Evolutionary conservation across 164 flowering plant species (phyloP).

Genomic region (Piper betle): DNA sequence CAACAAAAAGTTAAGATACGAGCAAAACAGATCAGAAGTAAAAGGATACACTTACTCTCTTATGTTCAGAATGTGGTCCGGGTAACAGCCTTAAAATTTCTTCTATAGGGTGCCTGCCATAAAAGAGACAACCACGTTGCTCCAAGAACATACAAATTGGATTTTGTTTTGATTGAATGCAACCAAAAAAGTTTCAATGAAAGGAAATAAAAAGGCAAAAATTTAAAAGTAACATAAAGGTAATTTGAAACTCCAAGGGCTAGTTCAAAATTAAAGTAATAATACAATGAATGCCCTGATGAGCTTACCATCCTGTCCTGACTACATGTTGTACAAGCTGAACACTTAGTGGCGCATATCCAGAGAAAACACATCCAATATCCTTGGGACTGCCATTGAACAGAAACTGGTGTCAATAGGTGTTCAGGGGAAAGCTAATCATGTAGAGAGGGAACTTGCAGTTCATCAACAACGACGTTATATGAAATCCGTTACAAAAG

Average conservation of each 20-base stretch:
- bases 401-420: background rate
- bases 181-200: background rate
- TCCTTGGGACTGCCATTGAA: conserved; percentile 62
- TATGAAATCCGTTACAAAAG: no score
- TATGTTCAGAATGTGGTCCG: conserved; percentile 83
- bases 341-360: conserved; percentile 97
- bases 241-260: background rate
- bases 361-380: conserved; percentile 86
- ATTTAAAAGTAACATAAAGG: background rate
- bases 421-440: background rate
- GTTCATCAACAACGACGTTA: no score
- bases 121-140: background rate
- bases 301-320: conserved; percentile 95
- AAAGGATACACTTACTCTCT: conserved; percentile 42
- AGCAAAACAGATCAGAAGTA: background rate
- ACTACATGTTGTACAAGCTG: conserved; percentile 91
- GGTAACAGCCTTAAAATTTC: conserved; percentile 81
- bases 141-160: background rate
- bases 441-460: background rate
- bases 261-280: background rate
- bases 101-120: conserved; percentile 85
- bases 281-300: background rate
- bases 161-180: background rate
- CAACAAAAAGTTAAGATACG: background rate
- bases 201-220: background rate